Percentiles rank a stretch among this genome's conserved stretches.
phyloP scores from a whole-genome alignment of 2,329 filamentous ascomycete species.

The Penicillium sp. region DNA sequence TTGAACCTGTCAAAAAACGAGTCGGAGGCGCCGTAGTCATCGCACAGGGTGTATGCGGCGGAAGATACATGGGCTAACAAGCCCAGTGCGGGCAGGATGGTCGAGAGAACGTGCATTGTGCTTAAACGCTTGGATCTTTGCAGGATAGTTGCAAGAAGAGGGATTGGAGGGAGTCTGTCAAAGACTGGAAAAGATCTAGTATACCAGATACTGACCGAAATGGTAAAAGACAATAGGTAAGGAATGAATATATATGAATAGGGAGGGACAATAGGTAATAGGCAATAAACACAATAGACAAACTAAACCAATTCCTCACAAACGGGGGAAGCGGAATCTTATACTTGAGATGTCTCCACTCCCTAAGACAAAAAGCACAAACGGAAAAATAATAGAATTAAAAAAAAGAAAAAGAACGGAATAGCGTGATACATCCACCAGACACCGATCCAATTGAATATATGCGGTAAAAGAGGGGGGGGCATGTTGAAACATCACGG shows the following conservation, averaged over 20 bases:
- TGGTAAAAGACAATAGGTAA: conserved; percentile 3
- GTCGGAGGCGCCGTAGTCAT: conserved; percentile 47
- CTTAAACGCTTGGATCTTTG: conserved; percentile 2
- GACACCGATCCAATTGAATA: conserved; percentile 27
- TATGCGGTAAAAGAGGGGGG: conserved; percentile 21
- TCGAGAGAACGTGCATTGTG: conserved; percentile 31
- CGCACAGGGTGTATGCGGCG: conserved; percentile 46
- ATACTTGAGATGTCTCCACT: conserved; percentile 1
- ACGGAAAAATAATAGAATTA: conserved; percentile 1
- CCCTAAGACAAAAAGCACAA: not conserved
- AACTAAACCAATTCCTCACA: not conserved
- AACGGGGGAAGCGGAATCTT: not conserved
- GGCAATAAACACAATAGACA: conserved; percentile 15
- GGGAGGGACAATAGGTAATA: conserved; percentile 9
- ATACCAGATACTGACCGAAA: not conserved
- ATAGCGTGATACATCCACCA: conserved; percentile 29
- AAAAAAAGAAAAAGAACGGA: conserved; percentile 4
- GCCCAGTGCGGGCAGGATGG: conserved; percentile 29
- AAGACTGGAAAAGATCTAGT: conserved; percentile 13
- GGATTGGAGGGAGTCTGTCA: conserved; percentile 15
- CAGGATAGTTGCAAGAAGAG: conserved; percentile 6
- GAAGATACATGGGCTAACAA: conserved; percentile 33
- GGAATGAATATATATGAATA: conserved; percentile 16
- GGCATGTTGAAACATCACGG: conserved; percentile 16
- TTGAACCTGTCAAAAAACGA: conserved; percentile 55